Evolutionary conservation across 192 early-diverging fungal genomes (phyloP), one percentile per base, ranked within the genome.

Genomic region (Coemansia asiatica): DNA sequence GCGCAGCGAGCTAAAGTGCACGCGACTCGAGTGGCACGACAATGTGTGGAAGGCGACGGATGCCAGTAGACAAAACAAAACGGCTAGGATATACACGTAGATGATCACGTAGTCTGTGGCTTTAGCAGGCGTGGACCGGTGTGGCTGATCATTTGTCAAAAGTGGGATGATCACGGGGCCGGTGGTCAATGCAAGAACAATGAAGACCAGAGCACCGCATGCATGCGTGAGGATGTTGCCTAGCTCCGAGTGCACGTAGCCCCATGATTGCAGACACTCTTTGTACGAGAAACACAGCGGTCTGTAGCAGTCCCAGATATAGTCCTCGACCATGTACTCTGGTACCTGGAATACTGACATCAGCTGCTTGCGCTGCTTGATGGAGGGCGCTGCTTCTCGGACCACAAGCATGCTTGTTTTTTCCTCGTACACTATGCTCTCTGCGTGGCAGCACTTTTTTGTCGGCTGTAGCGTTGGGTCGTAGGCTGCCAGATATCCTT

Each of bases 221-320:
- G 92, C 64, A 63, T 98, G 96, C 5, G 91, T 87, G 82, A 90
- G 88, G 40, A 98, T 91, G 69, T 98, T 98, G 29, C 92, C 95
- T 54, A 87, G 89, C 74, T 98, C 96, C 56, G 96, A 95, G 64
- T 98, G 95, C 28, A 95, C 72, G 68, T 91, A 95, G 8, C 85
- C 83, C 65, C 96, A 74, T 7, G 92, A 91, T 31, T 75, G 68
- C 18, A 91, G 36, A 67, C 95, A 98, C 56, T 84, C 88, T 0
- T 9, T 50, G 63, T 89, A 93, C 56, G 91, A 94, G 40, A 86
- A 76, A 22, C 82, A 83, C 55, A 89, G 84, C 19, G 87, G 86
- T 25, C 96, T 84, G 68, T 98, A 98, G 28, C 90, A 91, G 18
- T 67, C 76, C 50, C 81, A 79, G 65, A 98, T 95, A 57, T 83